phyloP scores from a whole-genome alignment of 192 early-diverging fungal genomes.

The Phlyctochytrium bullatum region DNA sequence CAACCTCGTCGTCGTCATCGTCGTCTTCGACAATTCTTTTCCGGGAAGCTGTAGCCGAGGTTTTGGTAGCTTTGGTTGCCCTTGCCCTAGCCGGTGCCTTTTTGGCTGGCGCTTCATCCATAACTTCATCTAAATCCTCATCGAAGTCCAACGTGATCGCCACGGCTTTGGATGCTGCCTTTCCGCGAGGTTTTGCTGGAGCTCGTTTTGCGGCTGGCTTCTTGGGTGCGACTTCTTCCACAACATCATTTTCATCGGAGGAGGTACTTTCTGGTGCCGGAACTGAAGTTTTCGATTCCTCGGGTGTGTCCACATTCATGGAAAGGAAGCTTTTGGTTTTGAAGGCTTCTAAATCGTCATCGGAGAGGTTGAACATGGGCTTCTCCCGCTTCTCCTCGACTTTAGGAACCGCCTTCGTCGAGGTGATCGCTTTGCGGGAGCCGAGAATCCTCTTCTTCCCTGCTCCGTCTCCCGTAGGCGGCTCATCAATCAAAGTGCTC shows the following conservation, averaged over 20 bases:
- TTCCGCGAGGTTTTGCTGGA: no score
- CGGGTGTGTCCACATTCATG: no score
- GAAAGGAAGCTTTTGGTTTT: slow-evolving; percentile 16
- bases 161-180: no score
- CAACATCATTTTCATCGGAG: no score
- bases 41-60: not conserved
- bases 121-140: not conserved
- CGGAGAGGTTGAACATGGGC: not conserved
- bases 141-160: not conserved
- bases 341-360: slow-evolving; percentile 7
- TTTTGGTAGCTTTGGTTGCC: no score
- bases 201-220: no score
- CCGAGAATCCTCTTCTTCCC: not conserved
- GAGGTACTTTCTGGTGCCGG: no score
- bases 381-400: slow-evolving; percentile 3
- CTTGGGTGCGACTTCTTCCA: no score
- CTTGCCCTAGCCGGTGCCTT: slow-evolving; percentile 11
- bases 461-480: not conserved
- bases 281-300: no score
- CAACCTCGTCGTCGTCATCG: not conserved
- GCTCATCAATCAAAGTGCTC: not conserved
- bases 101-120: not conserved
- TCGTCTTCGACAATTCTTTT: not conserved
- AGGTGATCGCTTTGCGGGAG: not conserved
- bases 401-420: slow-evolving; percentile 8